Base-by-base conservation (phyloP, 1,284 basidiomycete genomes). In the Ustilago xerochloae region DNA sequence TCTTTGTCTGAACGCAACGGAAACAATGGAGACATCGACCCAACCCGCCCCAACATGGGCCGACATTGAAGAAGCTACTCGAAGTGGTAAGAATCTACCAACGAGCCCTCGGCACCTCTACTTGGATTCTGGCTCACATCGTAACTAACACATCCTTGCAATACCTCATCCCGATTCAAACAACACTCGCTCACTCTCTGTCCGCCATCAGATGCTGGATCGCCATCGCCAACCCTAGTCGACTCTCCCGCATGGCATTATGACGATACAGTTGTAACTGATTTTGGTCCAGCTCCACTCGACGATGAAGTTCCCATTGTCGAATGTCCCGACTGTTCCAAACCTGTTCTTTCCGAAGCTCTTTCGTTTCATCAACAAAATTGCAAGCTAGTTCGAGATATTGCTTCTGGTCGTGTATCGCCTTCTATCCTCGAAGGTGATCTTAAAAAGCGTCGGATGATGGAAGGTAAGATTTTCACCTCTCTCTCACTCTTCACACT, bases 181-280 rank as follows among this genome's bases (percentile, higher is more conserved):
- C n/a, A n/a, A n/a, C n/a, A n/a, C n/a, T n/a, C n/a, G n/a, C n/a
- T n/a, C n/a, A 18, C 15, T 16, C 6, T 29, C 28, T 32, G 7
- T 20, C 29, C 16, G 4, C n/a, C 9, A 16, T 24, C 54, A 75
- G 72, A 68, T 18, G 45, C 56, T 7, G 66, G 55, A 29, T 69
- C 73, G 15, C 63, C 70, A 29, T 35, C 57, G 13, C 22, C 47
- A 18, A 62, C 66, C 1, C 46, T 54, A 9, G 54, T 57, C 54
- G 56, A 66, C 30, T 60, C 70, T 15, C 67, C 73, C 6, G 63
- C 67, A 0, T 81, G 80, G 81, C 75, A 81, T 63, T 66, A 58
- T 36, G 73, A 84, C 46, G 82, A 81, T 41, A 65, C 68, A 15
- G 68, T 82, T 50, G 78, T 84, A 24, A 80, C 79, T 29, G 80